Evolutionary conservation across 371 early-diverging fungal species (phyloP).

Genomic region (Mucor circinelloides): DNA sequence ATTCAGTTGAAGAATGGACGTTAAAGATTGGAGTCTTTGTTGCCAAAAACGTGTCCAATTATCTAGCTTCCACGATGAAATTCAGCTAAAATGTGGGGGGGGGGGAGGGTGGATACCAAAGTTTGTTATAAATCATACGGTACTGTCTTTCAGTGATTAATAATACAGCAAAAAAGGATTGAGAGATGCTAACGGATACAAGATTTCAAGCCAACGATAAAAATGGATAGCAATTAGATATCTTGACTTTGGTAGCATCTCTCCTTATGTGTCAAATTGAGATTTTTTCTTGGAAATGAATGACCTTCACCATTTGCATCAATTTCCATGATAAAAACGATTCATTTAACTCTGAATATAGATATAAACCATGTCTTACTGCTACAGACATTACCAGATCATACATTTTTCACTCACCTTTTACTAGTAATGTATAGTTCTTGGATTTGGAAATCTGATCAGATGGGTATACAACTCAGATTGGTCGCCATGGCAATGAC

Average conservation of each 20-base stretch:
- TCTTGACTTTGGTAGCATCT: neutral
- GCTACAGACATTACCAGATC: conserved; percentile 35
- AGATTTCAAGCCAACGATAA: neutral
- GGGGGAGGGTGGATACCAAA: neutral
- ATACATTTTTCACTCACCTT: conserved; percentile 30
- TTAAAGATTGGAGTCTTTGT: too few relatives aligned
- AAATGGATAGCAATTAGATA: neutral
- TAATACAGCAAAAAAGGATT: neutral
- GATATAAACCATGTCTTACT: conserved; percentile 26
- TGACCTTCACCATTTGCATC: neutral
- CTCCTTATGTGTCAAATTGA: too few relatives aligned
- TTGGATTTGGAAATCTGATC: conserved; percentile 15
- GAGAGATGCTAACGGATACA: neutral
- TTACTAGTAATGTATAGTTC: conserved; percentile 20
- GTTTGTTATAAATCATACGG: neutral
- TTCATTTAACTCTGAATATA: conserved; percentile 30
- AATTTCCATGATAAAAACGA: conserved; percentile 18
- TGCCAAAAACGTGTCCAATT: neutral
- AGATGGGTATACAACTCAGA: conserved; percentile 14
- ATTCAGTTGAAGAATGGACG: too few relatives aligned
- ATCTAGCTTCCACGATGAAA: neutral
- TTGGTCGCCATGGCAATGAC: conserved; percentile 5
- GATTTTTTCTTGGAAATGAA: neutral
- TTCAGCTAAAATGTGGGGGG: neutral
- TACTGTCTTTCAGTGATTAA: neutral